phyloP scores from a whole-genome alignment of 768 basidiomycete genomes.

The Trichaptum fuscoviolaceum region DNA sequence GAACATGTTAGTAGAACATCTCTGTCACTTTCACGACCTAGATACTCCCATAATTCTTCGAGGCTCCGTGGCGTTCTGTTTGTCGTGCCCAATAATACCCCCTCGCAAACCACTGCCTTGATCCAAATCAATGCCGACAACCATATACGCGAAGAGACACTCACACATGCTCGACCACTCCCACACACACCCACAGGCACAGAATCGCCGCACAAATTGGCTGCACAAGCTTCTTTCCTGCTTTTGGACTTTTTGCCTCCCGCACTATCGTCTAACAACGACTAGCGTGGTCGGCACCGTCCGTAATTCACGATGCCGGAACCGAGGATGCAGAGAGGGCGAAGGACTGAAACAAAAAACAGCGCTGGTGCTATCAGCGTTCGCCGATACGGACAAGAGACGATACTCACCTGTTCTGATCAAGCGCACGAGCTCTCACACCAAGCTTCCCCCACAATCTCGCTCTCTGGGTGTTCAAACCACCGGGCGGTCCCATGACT shows the following conservation, averaged over 20 bases:
- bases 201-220: background rate
- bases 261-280: background rate
- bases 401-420: background rate
- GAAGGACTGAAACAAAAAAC: background rate
- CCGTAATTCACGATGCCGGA: background rate
- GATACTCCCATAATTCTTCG: background rate
- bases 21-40: background rate
- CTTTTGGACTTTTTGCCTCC: background rate
- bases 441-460: too few species aligned
- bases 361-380: background rate
- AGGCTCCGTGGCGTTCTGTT: background rate
- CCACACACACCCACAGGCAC: background rate
- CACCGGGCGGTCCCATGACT: too few species aligned
- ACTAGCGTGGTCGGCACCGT: background rate
- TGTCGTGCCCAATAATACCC: background rate
- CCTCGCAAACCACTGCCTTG: background rate
- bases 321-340: background rate
- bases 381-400: background rate
- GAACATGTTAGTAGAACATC: background rate
- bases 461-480: too few species aligned
- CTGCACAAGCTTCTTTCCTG: background rate
- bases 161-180: background rate
- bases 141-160: background rate
- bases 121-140: background rate
- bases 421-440: too few species aligned